Base-by-base conservation (phyloP, 78 protist species). In the Thecamonas trahens region DNA sequence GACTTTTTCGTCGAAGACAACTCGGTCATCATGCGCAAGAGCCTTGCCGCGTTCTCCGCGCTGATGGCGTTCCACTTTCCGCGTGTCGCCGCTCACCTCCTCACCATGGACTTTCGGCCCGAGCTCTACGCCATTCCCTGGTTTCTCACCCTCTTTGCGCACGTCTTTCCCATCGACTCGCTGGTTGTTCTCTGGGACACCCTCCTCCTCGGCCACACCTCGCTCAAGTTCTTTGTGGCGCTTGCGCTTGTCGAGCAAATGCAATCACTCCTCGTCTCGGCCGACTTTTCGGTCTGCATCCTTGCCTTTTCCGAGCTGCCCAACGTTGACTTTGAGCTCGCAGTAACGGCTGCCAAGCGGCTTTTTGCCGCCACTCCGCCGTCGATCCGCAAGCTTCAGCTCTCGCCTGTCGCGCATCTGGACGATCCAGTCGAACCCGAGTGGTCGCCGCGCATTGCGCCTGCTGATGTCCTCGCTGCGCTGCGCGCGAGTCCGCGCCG, bases 41-140 rank as follows among this genome's bases (percentile, higher is more conserved):
- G 62, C 11, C 67, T 78, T 73, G 45, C 75, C 17, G 61, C 44
- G 32, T 82, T 55, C 58, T 17, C 61, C 35, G 71, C 76, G 24
- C 54, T 84, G 14, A 6, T 84, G 26, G 61, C 83, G 18, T 81
- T 70, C 66, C 91, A 89, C 55, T 88, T 82, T 29, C 88, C 94
- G 29, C 78, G 64, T 17, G 70, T 89, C 14, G 72, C 76, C 31
- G 20, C 8, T 22, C 90, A 84, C 53, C 17, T 89, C 22, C 18
- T 26, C 13, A 28, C 59, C 6, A 57, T 84, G 18, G 91, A 73
- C 35, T 76, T 82, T 9, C 73, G 40, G 6, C 85, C 87, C 26
- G 79, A 82, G 18, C 74, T 89, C 44, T 89, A 76, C 57, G 88
- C 93, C 34, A 73, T 89, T 40, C 78, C 90, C 15, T 81, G 94